Percentiles rank a stretch among this genome's conserved stretches.
Conservation (phyloP, 805 yeast species). For the Barnettozyma sucrosica region DNA sequence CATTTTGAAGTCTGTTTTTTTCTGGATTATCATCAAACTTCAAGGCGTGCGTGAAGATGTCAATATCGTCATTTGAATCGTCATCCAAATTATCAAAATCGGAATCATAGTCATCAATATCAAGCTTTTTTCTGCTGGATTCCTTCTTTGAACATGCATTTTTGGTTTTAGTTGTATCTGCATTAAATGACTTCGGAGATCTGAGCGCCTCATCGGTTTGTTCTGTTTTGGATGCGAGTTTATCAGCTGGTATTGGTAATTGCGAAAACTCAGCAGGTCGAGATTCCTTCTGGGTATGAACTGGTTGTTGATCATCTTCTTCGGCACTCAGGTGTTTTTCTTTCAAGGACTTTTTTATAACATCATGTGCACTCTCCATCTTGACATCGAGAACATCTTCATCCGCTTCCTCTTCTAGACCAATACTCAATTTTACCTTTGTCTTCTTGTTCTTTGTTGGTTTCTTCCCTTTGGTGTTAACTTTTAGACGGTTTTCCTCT, state of each 20-base stretch:
- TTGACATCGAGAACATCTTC: slow-evolving; percentile 27
- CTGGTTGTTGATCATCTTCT: background rate
- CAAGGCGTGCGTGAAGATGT: slow-evolving; percentile 17
- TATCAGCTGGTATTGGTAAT: background rate
- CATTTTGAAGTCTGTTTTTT: slow-evolving; percentile 12
- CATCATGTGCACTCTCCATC: slow-evolving; percentile 40
- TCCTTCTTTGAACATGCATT: background rate
- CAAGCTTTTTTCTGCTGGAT: background rate
- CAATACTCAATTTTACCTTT: slow-evolving; percentile 30
- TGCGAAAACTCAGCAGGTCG: background rate
- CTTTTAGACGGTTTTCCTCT: background rate
- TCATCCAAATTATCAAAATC: slow-evolving; percentile 22
- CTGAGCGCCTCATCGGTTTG: slow-evolving; percentile 28
- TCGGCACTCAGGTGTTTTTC: background rate
- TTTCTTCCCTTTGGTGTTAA: slow-evolving; percentile 6
- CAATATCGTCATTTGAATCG: slow-evolving; percentile 17
- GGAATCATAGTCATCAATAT: slow-evolving; percentile 13
- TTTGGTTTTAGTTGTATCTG: background rate
- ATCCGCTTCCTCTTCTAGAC: slow-evolving; percentile 14
- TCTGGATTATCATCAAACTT: slow-evolving; percentile 16
- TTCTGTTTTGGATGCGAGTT: slow-evolving; percentile 2
- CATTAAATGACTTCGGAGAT: slow-evolving; percentile 25
- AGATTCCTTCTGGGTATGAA: background rate
- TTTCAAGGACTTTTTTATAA: slow-evolving; percentile 19
- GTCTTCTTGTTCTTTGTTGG: slow-evolving; percentile 27